phyloP scores from a whole-genome alignment of 2,329 filamentous ascomycete genomes.

The Penicillium palitans region DNA sequence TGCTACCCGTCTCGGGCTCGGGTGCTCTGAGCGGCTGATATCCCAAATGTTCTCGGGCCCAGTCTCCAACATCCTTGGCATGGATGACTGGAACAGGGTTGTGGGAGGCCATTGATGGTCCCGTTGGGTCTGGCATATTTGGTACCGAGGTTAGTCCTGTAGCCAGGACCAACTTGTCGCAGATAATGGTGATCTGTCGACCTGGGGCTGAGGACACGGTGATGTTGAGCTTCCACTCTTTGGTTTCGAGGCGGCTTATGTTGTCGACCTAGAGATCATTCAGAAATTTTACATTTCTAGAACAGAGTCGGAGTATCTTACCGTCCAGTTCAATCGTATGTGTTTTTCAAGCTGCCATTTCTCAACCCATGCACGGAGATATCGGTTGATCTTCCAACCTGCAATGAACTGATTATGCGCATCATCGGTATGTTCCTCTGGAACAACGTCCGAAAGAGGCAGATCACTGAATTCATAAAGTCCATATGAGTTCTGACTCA shows the following conservation, averaged over 20 bases:
- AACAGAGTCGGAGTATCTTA: not conserved
- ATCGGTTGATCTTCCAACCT: slow-evolving; percentile 30
- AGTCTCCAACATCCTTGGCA: slow-evolving; percentile 26
- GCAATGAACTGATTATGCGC: slow-evolving; percentile 25
- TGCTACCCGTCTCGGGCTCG: not conserved
- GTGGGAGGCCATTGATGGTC: not conserved
- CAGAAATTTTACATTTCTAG: not conserved
- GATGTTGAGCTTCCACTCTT: slow-evolving; percentile 27
- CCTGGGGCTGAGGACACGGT: not conserved
- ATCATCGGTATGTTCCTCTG: slow-evolving; percentile 11
- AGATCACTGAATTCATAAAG: slow-evolving; percentile 33
- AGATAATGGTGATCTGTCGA: slow-evolving; percentile 15
- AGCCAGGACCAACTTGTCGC: slow-evolving; percentile 32
- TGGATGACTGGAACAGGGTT: slow-evolving; percentile 17
- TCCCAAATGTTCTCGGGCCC: slow-evolving; percentile 24
- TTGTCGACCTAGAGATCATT: slow-evolving; percentile 17
- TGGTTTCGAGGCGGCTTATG: slow-evolving; percentile 23
- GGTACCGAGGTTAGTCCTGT: slow-evolving; percentile 31
- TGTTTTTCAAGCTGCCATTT: slow-evolving; percentile 26
- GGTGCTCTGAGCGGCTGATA: slow-evolving; percentile 20
- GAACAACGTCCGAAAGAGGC: slow-evolving; percentile 19
- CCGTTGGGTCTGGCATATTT: slow-evolving; percentile 18
- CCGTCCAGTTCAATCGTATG: slow-evolving; percentile 29
- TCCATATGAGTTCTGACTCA: slow-evolving; percentile 32
- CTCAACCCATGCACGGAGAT: slow-evolving; percentile 25